Evolutionary conservation across 306 rosid species (phyloP), one percentile per base, ranked within the genome.

Genomic region (Canavalia gladiata): DNA sequence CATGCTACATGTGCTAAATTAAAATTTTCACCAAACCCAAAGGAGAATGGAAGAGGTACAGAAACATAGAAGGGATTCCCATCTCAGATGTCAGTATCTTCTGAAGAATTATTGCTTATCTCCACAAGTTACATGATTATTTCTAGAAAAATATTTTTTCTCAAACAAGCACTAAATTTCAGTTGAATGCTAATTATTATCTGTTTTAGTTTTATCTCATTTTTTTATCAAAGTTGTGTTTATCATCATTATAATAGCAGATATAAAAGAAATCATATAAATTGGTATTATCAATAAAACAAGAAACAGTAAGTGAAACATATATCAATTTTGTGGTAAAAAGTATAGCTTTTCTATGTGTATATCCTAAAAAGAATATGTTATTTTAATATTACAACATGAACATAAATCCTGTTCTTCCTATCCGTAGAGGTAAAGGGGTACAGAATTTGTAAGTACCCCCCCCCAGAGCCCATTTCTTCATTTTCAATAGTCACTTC

Each of bases 251-350:
- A 50, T 35, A 49, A 70, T 45, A 37, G 9, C 58, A 69, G 28
- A 28, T 9, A 6, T 47, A 31, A 70, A 33, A 31, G 68, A 9
- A 70, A 70, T 33, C 6, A 50, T 7, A 50, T 13, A 51, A 71
- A 71, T 57, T 49, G 13, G 45, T 47, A 34, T 50, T 52, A 54
- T n/a, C 50, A 30, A 72, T 1, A 13, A 72, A 72, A 35, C 64
- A 34, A 35, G 77, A 51, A 34, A 50, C 8, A 51, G 34, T 3
- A 18, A 25, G 56, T 50, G 4, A 33, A 35, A 51, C 18, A 51
- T 51, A 51, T 71, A 51, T 1, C 43, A 31, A n/a, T n/a, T 50
- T n/a, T 6, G 29, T 31, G 8, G 3, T 10, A 63, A 46, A 3
- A 69, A 31, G 2, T 12, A 45, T 46, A 68, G 28, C 35, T 33